Conservation (phyloP, 805 yeast genomes). For the Candida tammaniensis region DNA sequence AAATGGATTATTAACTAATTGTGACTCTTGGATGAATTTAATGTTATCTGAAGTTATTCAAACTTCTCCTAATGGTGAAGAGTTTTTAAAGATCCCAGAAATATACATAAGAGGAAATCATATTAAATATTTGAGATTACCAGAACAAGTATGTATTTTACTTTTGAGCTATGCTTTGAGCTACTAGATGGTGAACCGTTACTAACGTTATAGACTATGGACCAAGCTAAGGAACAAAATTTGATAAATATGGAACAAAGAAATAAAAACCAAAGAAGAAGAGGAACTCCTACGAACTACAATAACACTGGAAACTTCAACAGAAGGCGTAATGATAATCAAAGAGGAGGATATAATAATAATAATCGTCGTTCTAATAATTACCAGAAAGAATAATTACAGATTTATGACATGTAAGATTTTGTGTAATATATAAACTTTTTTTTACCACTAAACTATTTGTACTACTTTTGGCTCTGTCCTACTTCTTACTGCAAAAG, state of each 20-base stretch:
- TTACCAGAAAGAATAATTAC: neutral
- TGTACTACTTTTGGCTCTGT: too few relatives aligned
- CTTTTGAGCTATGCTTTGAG: neutral
- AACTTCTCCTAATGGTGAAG: constrained; percentile 58
- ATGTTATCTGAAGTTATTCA: constrained; percentile 75
- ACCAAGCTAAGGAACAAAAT: constrained; percentile 67
- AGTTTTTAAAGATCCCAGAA: constrained; percentile 63
- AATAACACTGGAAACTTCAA: constrained; percentile 6
- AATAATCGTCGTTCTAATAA: constrained; percentile 6
- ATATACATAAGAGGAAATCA: constrained; percentile 83
- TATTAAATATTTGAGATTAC: constrained; percentile 73
- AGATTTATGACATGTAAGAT: too few relatives aligned
- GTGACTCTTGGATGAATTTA: constrained; percentile 96
- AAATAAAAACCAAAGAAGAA: constrained; percentile 44
- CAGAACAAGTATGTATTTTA: constrained; percentile 47
- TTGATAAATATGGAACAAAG: constrained; percentile 49
- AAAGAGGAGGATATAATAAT: constrained; percentile 10
- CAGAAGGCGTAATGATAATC: constrained; percentile 9
- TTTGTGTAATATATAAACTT: constrained; percentile 3
- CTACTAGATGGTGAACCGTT: constrained; percentile 1
- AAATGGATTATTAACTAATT: constrained; percentile 77
- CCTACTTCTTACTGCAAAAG: too few relatives aligned
- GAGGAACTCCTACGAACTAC: constrained; percentile 25
- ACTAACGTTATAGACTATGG: constrained; percentile 47
- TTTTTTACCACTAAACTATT: too few relatives aligned